phyloP scores from a whole-genome alignment of 2,329 filamentous ascomycete genomes.

The Ophidiomyces ophidiicola region DNA sequence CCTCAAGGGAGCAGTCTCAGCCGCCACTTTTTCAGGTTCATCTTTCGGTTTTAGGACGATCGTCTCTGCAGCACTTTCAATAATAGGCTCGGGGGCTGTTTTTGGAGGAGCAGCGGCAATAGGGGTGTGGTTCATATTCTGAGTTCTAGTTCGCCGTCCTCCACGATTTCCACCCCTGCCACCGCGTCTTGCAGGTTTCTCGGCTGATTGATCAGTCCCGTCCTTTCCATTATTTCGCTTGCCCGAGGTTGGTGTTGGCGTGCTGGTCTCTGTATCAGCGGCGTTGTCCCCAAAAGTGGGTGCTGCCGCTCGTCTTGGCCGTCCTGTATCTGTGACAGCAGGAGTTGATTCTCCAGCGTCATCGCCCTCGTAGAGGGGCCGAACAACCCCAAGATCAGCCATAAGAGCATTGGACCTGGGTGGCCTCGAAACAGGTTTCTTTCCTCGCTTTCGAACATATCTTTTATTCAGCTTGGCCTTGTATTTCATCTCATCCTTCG shows the following conservation, averaged over 20 bases:
- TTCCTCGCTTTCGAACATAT: conserved; percentile 31
- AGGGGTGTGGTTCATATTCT: conserved; percentile 19
- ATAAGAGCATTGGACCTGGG: conserved; percentile 40
- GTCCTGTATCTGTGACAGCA: conserved; percentile 39
- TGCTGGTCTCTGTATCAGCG: conserved; percentile 23
- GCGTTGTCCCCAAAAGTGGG: conserved; percentile 36
- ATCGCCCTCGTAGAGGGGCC: conserved; percentile 34
- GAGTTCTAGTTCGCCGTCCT: conserved; percentile 26
- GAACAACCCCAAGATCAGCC: conserved; percentile 34
- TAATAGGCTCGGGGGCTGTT: conserved; percentile 19
- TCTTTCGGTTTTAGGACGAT: conserved; percentile 13
- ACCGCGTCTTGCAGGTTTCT: conserved; percentile 28
- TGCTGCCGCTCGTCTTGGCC: conserved; percentile 39
- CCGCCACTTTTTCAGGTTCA: conserved; percentile 12
- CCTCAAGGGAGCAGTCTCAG: conserved; percentile 4
- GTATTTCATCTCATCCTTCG: conserved; percentile 39
- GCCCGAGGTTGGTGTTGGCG: conserved; percentile 25
- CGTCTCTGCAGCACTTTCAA: conserved; percentile 17
- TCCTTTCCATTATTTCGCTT: conserved; percentile 20
- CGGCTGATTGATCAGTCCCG: conserved; percentile 20
- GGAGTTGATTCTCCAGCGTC: conserved; percentile 28
- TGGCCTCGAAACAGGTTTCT: conserved; percentile 24
- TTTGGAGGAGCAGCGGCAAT: conserved; percentile 20
- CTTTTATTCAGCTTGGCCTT: conserved; percentile 39
- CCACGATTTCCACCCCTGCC: conserved; percentile 25